phyloP scores from a whole-genome alignment of 495 filamentous ascomycete species.

The Aspergillus bridgeri region DNA sequence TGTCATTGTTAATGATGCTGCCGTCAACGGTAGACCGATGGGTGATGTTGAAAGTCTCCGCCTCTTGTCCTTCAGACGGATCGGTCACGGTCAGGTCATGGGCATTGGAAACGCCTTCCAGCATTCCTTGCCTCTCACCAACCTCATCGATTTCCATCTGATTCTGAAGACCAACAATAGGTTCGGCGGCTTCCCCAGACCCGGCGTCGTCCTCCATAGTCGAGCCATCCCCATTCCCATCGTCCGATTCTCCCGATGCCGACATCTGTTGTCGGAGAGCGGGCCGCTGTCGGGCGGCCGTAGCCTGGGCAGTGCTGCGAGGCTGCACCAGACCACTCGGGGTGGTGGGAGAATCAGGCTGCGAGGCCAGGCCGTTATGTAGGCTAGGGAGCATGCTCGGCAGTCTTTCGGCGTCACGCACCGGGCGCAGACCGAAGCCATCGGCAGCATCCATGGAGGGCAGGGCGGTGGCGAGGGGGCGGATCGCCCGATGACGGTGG shows the following conservation, averaged over 20 bases:
- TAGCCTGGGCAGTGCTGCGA: slow-evolving; percentile 42
- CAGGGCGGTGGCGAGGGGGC: slow-evolving; percentile 65
- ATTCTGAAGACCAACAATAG: slow-evolving; percentile 73
- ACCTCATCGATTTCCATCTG: slow-evolving; percentile 78
- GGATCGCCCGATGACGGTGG: slow-evolving; percentile 54
- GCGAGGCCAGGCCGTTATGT: slow-evolving; percentile 70
- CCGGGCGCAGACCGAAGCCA: slow-evolving; percentile 71
- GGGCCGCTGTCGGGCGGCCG: slow-evolving; percentile 58
- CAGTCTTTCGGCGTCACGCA: slow-evolving; percentile 82
- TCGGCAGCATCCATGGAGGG: slow-evolving; percentile 72
- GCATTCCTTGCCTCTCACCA: slow-evolving; percentile 67
- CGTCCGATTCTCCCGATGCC: slow-evolving; percentile 81
- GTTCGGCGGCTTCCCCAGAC: slow-evolving; percentile 61
- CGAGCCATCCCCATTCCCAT: slow-evolving; percentile 72
- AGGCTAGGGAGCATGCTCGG: slow-evolving; percentile 77
- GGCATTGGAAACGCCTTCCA: slow-evolving; percentile 70
- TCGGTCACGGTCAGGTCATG: slow-evolving; percentile 73
- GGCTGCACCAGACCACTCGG: slow-evolving; percentile 65
- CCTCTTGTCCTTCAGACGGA: slow-evolving; percentile 77
- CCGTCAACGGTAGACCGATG: slow-evolving; percentile 84
- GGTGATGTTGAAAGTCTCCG: slow-evolving; percentile 94
- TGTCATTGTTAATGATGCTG: slow-evolving; percentile 70
- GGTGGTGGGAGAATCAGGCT: slow-evolving; percentile 91
- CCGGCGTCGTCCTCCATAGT: slow-evolving; percentile 62
- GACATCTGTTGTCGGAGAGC: slow-evolving; percentile 87